Evolutionary conservation across 495 filamentous ascomycete species (phyloP), one percentile per base, ranked within the genome.

Genomic region (Lophium mytilinum): DNA sequence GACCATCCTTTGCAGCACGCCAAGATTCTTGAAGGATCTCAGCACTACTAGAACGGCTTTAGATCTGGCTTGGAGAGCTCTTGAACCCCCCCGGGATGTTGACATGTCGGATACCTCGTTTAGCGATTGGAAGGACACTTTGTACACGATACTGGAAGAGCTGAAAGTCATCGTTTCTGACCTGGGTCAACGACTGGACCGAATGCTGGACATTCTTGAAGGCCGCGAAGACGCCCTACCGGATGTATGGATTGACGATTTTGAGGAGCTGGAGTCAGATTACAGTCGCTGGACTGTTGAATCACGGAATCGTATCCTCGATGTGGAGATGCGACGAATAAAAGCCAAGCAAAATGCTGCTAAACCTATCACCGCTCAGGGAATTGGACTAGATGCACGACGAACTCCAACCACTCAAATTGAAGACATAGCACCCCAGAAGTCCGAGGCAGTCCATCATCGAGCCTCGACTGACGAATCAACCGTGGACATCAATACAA

Each of bases 171-270:
- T 86, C 52, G 83, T 97, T 15, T 72, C 80, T 36, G 76, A 79
- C 15, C 77, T 88, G 1, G 94, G 89, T 0, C 78, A 78, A 37
- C 74, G 83, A 19, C 74, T 97, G 67, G 93, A 98, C 68, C 77
- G 72, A 11, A 87, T 94, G 78, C 78, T 97, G 7, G 91, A 97
- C 63, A 75, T 81, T 9, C 72, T 97, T 9, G 93, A 96, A 66
- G 90, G 88, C 5, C 78, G 82, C 24, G 76, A 84, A 52, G 93
- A 98, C 62, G 85, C 85, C 3, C 68, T 98, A 9, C 93, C 93
- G 0, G 89, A 95, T 35, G 64, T 71, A 17, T 98, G 94, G 94
- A 81, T 96, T 46, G 88, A 91, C 55, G 76, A 83, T 7, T 80
- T 97, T 63, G 94, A 97, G 66, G 68, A 70, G 0, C 71, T 96